A percentile compares a stretch with the other conserved stretches of the same genome.
Evolutionary conservation across 768 basidiomycete genomes (phyloP).

Genomic region (Boletus patriciae): DNA sequence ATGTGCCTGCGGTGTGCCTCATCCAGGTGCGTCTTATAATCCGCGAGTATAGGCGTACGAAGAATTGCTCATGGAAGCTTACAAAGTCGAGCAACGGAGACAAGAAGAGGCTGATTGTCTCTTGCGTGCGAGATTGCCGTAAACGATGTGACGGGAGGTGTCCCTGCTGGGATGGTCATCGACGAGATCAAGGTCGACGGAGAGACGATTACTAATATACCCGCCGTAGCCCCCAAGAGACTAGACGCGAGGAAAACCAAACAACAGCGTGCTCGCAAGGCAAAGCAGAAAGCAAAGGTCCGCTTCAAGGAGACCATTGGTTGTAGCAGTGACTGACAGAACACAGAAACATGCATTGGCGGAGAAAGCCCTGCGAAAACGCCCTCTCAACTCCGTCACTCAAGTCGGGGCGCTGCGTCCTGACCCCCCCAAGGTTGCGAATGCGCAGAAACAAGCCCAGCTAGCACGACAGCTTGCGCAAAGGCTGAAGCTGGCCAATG

Average conservation of each 20-base stretch:
- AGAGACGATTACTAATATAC: slow-evolving; percentile 34
- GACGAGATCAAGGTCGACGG: slow-evolving; percentile 46
- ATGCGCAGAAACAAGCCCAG: slow-evolving; percentile 39
- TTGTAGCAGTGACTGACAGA: background rate
- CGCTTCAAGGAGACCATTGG: slow-evolving; percentile 10
- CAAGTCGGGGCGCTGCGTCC: slow-evolving; percentile 54
- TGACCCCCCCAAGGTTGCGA: slow-evolving; percentile 35
- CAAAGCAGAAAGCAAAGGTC: slow-evolving; percentile 64
- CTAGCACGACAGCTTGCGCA: slow-evolving; percentile 41
- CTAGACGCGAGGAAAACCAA: slow-evolving; percentile 53
- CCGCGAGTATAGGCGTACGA: slow-evolving; percentile 73
- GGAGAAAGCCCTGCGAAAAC: slow-evolving; percentile 59
- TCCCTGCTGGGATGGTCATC: slow-evolving; percentile 66
- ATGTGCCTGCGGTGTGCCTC: slow-evolving; percentile 68
- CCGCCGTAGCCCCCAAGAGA: slow-evolving; percentile 39
- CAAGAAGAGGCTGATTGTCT: slow-evolving; percentile 53
- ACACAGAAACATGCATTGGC: slow-evolving; percentile 62
- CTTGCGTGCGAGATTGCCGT: slow-evolving; percentile 36
- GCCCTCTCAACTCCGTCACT: slow-evolving; percentile 57
- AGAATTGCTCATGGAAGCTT: slow-evolving; percentile 66
- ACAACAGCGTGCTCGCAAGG: slow-evolving; percentile 68
- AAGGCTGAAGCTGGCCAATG: slow-evolving; percentile 59
- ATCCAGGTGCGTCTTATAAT: slow-evolving; percentile 90
- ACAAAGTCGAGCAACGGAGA: slow-evolving; percentile 61
- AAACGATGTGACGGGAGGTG: slow-evolving; percentile 34